phyloP scores from a whole-genome alignment of 352 stramenopile species.

The Phytopythium chamaehyphon region DNA sequence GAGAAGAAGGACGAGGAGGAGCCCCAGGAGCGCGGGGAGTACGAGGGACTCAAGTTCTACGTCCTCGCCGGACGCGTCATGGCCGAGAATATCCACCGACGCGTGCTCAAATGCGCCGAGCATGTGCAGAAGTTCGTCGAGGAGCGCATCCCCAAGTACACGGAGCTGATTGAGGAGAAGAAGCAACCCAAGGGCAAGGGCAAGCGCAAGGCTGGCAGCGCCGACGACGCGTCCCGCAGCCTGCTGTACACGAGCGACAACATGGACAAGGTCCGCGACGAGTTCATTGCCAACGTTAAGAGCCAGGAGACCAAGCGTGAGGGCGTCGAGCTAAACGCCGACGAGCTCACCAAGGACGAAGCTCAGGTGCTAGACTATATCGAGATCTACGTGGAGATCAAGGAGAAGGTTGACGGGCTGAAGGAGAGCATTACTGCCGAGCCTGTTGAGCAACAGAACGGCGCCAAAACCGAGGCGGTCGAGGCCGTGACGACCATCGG shows the following conservation, averaged over 20 bases:
- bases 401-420: conserved; percentile 38
- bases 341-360: conserved; percentile 17
- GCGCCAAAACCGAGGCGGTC: background rate
- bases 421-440: conserved; percentile 18
- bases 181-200: conserved; percentile 48
- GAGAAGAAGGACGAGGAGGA: conserved; percentile 15
- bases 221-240: conserved; percentile 10
- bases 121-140: conserved; percentile 49
- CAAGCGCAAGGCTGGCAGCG: conserved; percentile 49
- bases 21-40: conserved; percentile 25
- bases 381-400: conserved; percentile 78
- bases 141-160: conserved; percentile 50
- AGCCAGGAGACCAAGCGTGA: conserved; percentile 29
- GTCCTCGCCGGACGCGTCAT: conserved; percentile 78
- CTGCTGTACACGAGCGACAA: conserved; percentile 48
- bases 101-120: conserved; percentile 30
- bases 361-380: conserved; percentile 69
- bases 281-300: conserved; percentile 53
- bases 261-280: conserved; percentile 46
- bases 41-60: conserved; percentile 77
- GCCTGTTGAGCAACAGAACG: conserved; percentile 5
- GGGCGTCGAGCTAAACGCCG: conserved; percentile 46
- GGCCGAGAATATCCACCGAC: conserved; percentile 74
- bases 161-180: conserved; percentile 8
- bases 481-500: conserved; percentile 64